Base-by-base conservation (phyloP, 768 basidiomycete species). In the Trametes gibbosa region DNA sequence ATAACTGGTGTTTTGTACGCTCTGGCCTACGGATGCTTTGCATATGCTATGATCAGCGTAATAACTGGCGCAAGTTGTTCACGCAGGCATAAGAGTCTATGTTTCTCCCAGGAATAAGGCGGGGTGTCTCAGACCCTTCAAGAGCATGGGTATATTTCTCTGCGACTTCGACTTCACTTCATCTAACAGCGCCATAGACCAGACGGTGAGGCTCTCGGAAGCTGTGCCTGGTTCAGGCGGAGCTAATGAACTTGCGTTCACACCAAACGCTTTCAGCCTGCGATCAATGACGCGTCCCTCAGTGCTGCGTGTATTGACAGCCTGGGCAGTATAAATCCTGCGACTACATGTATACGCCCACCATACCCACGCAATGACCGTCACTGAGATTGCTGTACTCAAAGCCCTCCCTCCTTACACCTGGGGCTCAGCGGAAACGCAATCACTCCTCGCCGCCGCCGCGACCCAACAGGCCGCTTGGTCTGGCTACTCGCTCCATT, bases 361-460 rank as follows among this genome's bases (percentile, higher is more conserved):
- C n/a, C 13, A 24, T 21, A 23, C 17, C 43, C 24, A 40, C 29
- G 49, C 45, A 48, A 79, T 81, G 79, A 61, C 79, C 8, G 71
- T 81, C 58, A 79, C 76, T 35, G 80, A 81, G 68, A 71, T 78
- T 32, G 75, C 73, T 21, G 72, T 67, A 50, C 68, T 82, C 43
- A 66, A 66, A 19, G 66, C 80, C 55, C 62, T 70, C 35, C 65
- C 68, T 9, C 72, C 75, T 0, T 55, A 73, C 50, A 68, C 67
- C 42, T 53, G 72, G 34, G 64, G 71, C 14, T 73, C 72, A 7
- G 65, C 70, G 5, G 56, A 60, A n/a, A 43, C 77, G 41, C 65
- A 60, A 2, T 50, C 65, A 12, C 66, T 74, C 53, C 70, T 82
- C 53, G 52, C 50, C 8, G 70, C 61, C 3, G 65, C 77, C 0